Conservation (phyloP, 257 asterid genomes). For the Anisodus acutangulus region DNA sequence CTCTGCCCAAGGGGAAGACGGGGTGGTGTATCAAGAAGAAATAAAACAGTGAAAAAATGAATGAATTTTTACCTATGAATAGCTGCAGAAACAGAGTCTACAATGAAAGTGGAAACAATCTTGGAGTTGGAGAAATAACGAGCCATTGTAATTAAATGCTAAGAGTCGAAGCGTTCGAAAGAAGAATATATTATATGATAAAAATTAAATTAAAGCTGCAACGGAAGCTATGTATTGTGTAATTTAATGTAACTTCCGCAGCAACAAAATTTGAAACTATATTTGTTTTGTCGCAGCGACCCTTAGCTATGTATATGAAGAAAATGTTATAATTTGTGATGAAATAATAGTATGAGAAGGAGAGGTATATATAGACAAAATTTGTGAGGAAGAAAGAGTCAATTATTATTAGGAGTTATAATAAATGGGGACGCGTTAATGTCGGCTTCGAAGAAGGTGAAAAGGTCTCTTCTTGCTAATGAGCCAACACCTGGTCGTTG, state of each 20-base stretch:
- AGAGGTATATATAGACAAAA: not conserved
- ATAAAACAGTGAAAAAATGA: too few species aligned
- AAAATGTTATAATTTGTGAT: not conserved
- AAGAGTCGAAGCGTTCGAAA: not conserved
- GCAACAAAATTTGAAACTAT: not conserved
- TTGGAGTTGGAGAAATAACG: conserved; percentile 40
- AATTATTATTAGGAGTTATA: not conserved
- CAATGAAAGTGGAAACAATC: conserved; percentile 38
- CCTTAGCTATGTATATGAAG: not conserved
- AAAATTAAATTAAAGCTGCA: not conserved
- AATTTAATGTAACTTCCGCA: conserved; percentile 27
- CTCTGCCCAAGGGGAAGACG: too few species aligned
- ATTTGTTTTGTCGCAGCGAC: not conserved
- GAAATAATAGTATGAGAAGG: not conserved
- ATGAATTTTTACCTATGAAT: conserved; percentile 35
- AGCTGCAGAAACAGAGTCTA: conserved; percentile 34
- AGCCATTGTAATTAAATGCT: conserved; percentile 40
- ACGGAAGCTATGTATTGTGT: not conserved
- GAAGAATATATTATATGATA: not conserved
- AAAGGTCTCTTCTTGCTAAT: conserved; percentile 8
- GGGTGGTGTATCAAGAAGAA: not conserved
- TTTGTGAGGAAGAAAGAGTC: not conserved
- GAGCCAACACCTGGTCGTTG: conserved; percentile 10
- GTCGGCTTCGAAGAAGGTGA: conserved; percentile 13
- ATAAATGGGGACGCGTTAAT: conserved; percentile 22